Percentiles rank a stretch among this genome's conserved stretches.
These are phyloP conservation scores for Dicorynia guianensis DNA, from an alignment of 306 rosid species.

Conservation along the genomic window DNA sequence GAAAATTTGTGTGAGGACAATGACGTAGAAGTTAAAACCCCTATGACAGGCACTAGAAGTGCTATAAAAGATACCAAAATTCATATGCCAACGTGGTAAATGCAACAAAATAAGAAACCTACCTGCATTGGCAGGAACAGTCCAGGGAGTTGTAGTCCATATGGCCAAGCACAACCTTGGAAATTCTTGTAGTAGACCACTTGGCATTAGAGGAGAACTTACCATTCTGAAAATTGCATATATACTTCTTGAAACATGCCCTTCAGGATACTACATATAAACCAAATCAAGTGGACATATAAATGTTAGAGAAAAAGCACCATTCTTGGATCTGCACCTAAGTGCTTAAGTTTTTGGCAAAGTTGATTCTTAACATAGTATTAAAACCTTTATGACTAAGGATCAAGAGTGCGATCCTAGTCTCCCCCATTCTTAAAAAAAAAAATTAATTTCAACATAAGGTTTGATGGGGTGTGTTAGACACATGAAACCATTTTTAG, in stretches of 20 bases:
- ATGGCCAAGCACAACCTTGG: constrained; percentile 84
- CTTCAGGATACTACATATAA: constrained; percentile 86
- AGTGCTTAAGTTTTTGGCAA: no score
- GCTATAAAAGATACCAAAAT: constrained; percentile 12
- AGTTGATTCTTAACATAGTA: no score
- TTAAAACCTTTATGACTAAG: no score
- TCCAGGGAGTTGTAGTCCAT: constrained; percentile 99
- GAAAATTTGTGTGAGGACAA: no score
- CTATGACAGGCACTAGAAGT: constrained; percentile 15
- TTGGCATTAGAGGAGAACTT: constrained; percentile 54
- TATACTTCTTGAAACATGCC: constrained; percentile 90
- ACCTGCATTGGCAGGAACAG: constrained; percentile 99
- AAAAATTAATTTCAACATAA: no score
- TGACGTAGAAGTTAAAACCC: neutral
- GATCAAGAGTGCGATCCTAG: no score
- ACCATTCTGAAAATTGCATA: constrained; percentile 83
- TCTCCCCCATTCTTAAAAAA: no score
- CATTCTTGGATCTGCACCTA: no score
- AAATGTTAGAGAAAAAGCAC: no score
- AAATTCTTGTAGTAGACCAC: constrained; percentile 69
- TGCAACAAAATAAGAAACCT: constrained; percentile 47
- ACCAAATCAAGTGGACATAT: constrained; percentile 35
- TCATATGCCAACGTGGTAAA: constrained; percentile 34
- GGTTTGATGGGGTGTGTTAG: no score
- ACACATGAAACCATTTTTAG: no score